Base-by-base conservation (phyloP, 2,329 filamentous ascomycete genomes). In the Ceratocystis eucalypticola region DNA sequence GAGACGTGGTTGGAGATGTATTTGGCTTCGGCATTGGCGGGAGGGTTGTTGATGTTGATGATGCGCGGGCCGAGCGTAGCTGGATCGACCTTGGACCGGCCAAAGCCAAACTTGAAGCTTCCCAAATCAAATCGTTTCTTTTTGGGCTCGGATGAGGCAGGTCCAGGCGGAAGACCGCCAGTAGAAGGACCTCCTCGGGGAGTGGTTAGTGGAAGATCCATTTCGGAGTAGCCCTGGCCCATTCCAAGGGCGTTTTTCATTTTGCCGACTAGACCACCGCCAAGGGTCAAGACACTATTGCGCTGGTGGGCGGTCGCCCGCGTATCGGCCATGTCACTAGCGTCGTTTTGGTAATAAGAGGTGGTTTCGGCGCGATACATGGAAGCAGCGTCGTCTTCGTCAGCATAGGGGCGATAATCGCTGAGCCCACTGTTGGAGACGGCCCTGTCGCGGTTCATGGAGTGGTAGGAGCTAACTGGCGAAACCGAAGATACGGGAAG, bases 1-100 rank as follows among this genome's bases (percentile, higher is more conserved):
- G 93, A 97, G 69, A 99, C 88, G 76, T 97, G 91, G 74, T 99
- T 99, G 82, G 96, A 89, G 74, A 92, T 84, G 75, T 94, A 97
- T 76, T 93, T 96, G 79, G 92, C 93, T 63, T 81, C 81, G 57
- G 88, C 83, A 75, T 99, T 99, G 65, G 92, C 92, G 1, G 93
- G 91, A 3, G 92, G 88, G 73, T 99, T 97, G 82, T 99, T 99
- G 74, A 99, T 84, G 74, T 95, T 86, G 74, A 99, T 97, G 71
- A 96, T 85, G 70, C 94, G 84, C 55, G 94, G 94, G 10, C 94
- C 94, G 37, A 97, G 80, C 5, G 90, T 95, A 55, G 93, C 90
- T 6, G 93, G 92, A 75, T 99, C 94, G 55, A 86, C 84, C 75
- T 94, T 94, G 70, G 86, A 82, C 73, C 89, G 80, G 22, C 91